phyloP scores from a whole-genome alignment of 306 rosid species.

The Glycine tomentella region DNA sequence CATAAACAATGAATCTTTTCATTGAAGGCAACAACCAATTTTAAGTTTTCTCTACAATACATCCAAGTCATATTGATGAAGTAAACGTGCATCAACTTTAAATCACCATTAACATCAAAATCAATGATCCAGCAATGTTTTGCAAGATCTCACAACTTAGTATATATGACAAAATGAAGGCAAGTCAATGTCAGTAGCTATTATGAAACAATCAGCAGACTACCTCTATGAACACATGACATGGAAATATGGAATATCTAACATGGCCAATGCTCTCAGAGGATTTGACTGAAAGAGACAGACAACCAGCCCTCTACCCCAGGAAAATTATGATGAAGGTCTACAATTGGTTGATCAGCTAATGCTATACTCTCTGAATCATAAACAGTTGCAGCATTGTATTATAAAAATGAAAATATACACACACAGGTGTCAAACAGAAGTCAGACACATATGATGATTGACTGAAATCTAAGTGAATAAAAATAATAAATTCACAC shows the following conservation, averaged over 20 bases:
- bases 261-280: background rate
- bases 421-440: background rate
- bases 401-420: background rate
- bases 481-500: slow-evolving; percentile 15
- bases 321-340: slow-evolving; percentile 9
- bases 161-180: slow-evolving; percentile 7
- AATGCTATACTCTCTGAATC: background rate
- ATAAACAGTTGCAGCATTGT: slow-evolving; percentile 30
- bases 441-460: slow-evolving; percentile 12
- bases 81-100: slow-evolving; percentile 6
- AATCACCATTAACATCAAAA: background rate
- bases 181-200: slow-evolving; percentile 3
- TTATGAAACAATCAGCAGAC: slow-evolving; percentile 27
- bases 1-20: background rate
- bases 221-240: slow-evolving; percentile 29
- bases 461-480: slow-evolving; percentile 28
- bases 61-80: slow-evolving; percentile 20
- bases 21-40: slow-evolving; percentile 34
- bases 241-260: background rate
- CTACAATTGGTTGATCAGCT: slow-evolving; percentile 12
- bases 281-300: slow-evolving; percentile 11
- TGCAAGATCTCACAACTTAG: slow-evolving; percentile 18
- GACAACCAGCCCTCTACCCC: slow-evolving; percentile 12
- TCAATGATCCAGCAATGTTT: slow-evolving; percentile 12
- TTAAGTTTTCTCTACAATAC: slow-evolving; percentile 5